Evolutionary conservation across 768 basidiomycete species (phyloP), one percentile per base, ranked within the genome.

Genomic region (Tephrocybe sp.): DNA sequence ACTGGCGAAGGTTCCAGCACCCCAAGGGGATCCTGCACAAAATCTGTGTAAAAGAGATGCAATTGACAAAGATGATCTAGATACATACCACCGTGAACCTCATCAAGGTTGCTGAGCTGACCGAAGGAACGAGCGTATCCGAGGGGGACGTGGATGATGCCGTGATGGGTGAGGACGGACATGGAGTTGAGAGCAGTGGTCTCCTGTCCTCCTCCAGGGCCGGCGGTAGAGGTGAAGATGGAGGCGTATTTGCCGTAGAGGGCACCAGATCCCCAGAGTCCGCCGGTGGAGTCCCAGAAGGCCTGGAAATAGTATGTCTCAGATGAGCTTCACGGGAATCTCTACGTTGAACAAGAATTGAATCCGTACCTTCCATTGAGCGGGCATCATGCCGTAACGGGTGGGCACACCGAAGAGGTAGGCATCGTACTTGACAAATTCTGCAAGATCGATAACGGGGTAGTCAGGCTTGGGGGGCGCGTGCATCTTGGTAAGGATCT

Each of bases 151-250:
- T 69, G 88, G 62, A 78, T 68, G 23, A 87, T 78, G 16, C 88
- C 89, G 49, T 90, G 87, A 63, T 93, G 89, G 6, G 74, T 63
- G 47, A 91, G 60, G 36, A 84, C 80, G 45, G 78, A 78, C 62
- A 89, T 59, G 29, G 70, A 60, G 45, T 60, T 73, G 29, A 83
- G 55, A 39, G 69, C 73, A 3, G 85, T 87, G 3, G 72, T 52
- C 58, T 85, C 86, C 57, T 93, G 91, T n/a, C 91, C 91, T 50
- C 91, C 89, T 47, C 90, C 89, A 10, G 74, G 80, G n/a, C 75
- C 70, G 1, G 76, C 86, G 1, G 86, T 84, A 19, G 84, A 85
- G 41, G 89, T 80, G 70, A 92, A 93, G 34, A 82, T 68, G 12
- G 83, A 76, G 2, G 78, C 91, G 56, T 80, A 84, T 65, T 94